A percentile compares a stretch with the other conserved stretches of the same genome.
Conservation (phyloP, 805 yeast genomes). For the Maudiozyma turicensis region DNA sequence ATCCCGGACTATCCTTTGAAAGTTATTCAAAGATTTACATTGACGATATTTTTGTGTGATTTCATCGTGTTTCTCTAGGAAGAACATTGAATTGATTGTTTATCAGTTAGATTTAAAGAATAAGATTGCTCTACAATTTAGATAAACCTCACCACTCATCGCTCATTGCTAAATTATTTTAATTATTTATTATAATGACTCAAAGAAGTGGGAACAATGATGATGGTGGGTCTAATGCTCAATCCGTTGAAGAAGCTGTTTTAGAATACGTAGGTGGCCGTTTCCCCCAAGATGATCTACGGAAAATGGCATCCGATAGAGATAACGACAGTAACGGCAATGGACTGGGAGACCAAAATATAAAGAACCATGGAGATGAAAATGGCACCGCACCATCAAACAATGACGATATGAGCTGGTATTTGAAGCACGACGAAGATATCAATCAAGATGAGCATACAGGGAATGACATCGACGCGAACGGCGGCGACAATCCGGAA, state of each 20-base stretch:
- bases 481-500: slow-evolving; percentile 7
- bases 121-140: too few species aligned
- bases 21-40: too few species aligned
- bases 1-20: too few species aligned
- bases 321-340: slow-evolving; percentile 10
- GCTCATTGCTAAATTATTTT: too few species aligned
- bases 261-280: slow-evolving; percentile 63
- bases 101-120: too few species aligned
- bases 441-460: slow-evolving; percentile 1
- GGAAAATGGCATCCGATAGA: slow-evolving; percentile 7
- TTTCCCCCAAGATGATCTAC: slow-evolving; percentile 30
- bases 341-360: background rate
- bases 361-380: background rate
- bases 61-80: too few species aligned
- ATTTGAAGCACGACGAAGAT: slow-evolving; percentile 16
- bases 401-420: slow-evolving; percentile 19
- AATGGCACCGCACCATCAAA: slow-evolving; percentile 4
- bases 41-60: too few species aligned
- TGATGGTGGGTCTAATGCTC: slow-evolving; percentile 5
- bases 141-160: too few species aligned
- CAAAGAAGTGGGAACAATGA: background rate
- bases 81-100: too few species aligned
- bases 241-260: slow-evolving; percentile 68
- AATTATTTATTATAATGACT: background rate
- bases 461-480: background rate